Evolutionary conservation across 768 basidiomycete species (phyloP).

Genomic region (Tulasnella sp.): DNA sequence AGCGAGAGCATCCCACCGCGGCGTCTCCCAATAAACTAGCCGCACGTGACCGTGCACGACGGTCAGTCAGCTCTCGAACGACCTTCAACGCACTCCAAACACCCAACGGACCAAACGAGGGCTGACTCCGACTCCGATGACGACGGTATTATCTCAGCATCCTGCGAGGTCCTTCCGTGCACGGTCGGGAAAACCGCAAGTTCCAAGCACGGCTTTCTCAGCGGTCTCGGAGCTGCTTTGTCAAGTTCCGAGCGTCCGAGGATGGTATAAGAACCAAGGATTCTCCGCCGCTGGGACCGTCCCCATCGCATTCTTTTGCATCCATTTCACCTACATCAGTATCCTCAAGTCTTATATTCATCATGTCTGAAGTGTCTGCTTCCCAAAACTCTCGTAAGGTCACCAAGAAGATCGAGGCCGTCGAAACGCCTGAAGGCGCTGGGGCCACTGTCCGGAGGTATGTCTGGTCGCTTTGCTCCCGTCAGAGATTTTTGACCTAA

Average conservation of each 20-base stretch:
- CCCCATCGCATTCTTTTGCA: background rate
- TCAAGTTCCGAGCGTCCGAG: background rate
- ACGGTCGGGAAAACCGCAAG: background rate
- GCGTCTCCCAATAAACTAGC: background rate
- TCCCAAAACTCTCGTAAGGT: constrained; percentile 49
- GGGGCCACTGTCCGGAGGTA: constrained; percentile 74
- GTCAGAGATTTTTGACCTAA: background rate
- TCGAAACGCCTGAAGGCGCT: constrained; percentile 71
- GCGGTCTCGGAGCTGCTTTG: background rate
- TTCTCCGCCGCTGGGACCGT: background rate
- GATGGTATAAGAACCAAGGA: background rate
- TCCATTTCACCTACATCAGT: background rate
- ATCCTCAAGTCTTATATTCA: background rate
- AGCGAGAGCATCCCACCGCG: background rate
- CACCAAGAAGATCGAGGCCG: constrained; percentile 68
- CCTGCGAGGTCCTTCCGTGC: background rate
- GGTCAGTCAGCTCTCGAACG: background rate
- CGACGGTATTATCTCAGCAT: background rate
- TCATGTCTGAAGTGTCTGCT: background rate
- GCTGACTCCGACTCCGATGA: background rate
- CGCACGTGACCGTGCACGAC: background rate
- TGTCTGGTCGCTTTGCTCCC: background rate
- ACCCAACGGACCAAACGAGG: background rate
- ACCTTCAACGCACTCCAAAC: background rate
- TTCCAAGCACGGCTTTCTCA: background rate